Conservation (phyloP, 73 alveolate genomes). For the Durusdinium trenchii region DNA sequence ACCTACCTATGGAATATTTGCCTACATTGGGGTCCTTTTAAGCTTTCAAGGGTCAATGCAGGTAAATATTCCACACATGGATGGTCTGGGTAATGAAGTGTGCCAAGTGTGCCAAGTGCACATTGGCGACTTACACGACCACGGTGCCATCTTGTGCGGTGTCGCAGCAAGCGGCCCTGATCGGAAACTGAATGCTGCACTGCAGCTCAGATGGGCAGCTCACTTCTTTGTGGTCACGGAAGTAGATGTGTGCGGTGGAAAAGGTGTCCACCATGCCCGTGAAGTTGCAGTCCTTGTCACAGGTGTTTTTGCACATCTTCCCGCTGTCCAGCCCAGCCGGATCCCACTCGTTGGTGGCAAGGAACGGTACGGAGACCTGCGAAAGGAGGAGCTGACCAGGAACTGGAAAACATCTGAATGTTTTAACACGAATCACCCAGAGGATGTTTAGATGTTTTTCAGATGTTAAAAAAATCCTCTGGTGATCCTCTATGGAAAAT, state of each 20-base stretch:
- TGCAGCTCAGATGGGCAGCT: conserved; percentile 52
- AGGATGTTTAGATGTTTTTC: too few species aligned
- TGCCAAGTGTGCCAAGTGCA: too few species aligned
- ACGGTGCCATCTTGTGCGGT: not conserved
- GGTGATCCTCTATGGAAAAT: too few species aligned
- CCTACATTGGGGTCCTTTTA: too few species aligned
- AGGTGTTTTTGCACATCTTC: conserved; percentile 39
- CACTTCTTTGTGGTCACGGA: conserved; percentile 47
- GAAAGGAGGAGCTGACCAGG: not conserved
- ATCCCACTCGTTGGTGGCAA: conserved; percentile 56
- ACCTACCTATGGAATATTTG: too few species aligned
- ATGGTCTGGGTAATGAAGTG: too few species aligned
- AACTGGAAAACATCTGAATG: too few species aligned
- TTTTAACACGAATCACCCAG: too few species aligned
- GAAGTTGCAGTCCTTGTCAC: conserved; percentile 46
- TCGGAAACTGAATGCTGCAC: conserved; percentile 22
- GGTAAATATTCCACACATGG: too few species aligned
- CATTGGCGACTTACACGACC: conserved; percentile 36
- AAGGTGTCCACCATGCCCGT: conserved; percentile 8
- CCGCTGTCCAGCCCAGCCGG: conserved; percentile 13
- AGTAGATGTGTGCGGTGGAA: conserved; percentile 59
- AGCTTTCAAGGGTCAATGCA: too few species aligned
- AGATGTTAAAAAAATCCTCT: too few species aligned
- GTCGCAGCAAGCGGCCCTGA: conserved; percentile 37
- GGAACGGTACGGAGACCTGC: conserved; percentile 39